Percentiles rank a stretch among this genome's conserved stretches.
Conservation (phyloP, 2,329 filamentous ascomycete species). For the Colletotrichum noveboracense region DNA sequence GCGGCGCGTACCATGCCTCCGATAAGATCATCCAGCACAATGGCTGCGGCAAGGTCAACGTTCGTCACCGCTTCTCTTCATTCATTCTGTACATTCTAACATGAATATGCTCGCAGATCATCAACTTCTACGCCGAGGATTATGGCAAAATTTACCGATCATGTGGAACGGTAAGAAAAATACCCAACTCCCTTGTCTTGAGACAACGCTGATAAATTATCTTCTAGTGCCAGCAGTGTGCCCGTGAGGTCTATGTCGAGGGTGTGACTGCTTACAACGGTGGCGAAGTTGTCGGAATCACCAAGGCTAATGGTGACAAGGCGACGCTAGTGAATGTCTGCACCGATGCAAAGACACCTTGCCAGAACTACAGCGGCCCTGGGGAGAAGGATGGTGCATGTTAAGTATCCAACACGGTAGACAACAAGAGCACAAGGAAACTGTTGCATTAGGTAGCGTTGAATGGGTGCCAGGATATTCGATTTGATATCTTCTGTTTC, state of each 20-base stretch:
- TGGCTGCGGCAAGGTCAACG: slow-evolving; percentile 36
- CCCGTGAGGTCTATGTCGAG: slow-evolving; percentile 14
- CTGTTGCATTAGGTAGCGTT: too few relatives aligned
- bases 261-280: neutral
- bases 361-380: slow-evolving; percentile 23
- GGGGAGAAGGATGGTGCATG: slow-evolving; percentile 18
- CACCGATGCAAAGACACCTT: slow-evolving; percentile 22
- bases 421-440: too few relatives aligned
- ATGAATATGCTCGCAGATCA: slow-evolving; percentile 16
- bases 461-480: accelerated
- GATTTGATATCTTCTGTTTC: too few relatives aligned
- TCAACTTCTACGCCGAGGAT: slow-evolving; percentile 48
- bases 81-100: accelerated
- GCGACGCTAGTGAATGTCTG: slow-evolving; percentile 22
- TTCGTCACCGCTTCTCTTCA: neutral
- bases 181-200: accelerated
- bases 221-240: neutral
- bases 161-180: slow-evolving; percentile 43
- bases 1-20: slow-evolving; percentile 39
- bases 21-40: slow-evolving; percentile 47
- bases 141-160: slow-evolving; percentile 49
- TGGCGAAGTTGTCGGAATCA: slow-evolving; percentile 18
- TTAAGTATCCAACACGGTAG: neutral
- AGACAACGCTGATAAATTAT: accelerated
- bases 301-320: slow-evolving; percentile 8